Base-by-base conservation (phyloP, 805 yeast species). In the Lachancea meyersii region DNA sequence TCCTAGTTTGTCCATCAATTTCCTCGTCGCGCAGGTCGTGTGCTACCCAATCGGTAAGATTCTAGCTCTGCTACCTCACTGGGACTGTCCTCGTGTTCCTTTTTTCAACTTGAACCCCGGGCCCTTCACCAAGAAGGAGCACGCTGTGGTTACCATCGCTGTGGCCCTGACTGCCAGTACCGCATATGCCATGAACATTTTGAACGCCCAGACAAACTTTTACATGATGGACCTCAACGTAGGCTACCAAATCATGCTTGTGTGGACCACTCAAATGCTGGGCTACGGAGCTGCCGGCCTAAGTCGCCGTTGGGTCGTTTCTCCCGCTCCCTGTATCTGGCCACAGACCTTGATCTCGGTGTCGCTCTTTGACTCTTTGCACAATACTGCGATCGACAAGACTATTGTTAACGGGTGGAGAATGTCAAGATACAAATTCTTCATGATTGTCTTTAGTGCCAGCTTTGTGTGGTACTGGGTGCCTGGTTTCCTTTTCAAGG, bases 221-320 rank as follows among this genome's bases (percentile, higher is more conserved):
- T 76, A 75, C 53, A 49, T 60, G 26, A 61, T 64, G 48, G 66
- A 69, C 46, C 69, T 68, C 40, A 76, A 75, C 30, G 51, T 45
- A 5, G 76, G 78, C 27, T 77, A 72, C 50, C 75, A 73, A 47
- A 56, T 79, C 21, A 55, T 76, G 43, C 63, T 77, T 31, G 71
- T 72, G 31, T 64, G 76, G 57, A 70, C 81, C 17, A 73, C 83
- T 31, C 86, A 81, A 58, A 71, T 73, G 59, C 64, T 80, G 48
- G 86, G 86, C 20, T 79, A 79, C 52, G 82, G 83, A 37, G 65
- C 77, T 31, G 84, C 83, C 39, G 86, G 86, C 14, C 42, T 80
- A 39, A 66, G 76, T 26, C 69, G 82, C 57, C 69, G 75, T 55
- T 68, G 77, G 45, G 69, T 79, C 42, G 80, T 80, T 30, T 73